Base-by-base conservation (phyloP, 495 filamentous ascomycete genomes). In the Penicillium antarcticum region DNA sequence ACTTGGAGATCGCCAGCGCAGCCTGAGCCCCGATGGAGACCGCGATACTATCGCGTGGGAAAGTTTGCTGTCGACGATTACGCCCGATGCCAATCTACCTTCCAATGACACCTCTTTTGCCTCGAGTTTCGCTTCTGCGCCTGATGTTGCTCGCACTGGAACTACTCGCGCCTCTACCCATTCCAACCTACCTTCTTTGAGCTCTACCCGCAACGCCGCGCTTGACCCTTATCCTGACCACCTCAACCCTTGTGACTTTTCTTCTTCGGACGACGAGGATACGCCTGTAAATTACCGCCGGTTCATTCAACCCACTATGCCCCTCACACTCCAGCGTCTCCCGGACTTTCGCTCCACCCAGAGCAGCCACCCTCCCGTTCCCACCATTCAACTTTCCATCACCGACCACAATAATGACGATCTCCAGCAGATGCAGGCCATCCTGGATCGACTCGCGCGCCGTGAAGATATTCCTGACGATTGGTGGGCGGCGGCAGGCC, bases 41-140 rank as follows among this genome's bases (percentile, higher is more conserved):
- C 64, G 83, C 39, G 63, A 66, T n/a, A 63, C 56, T 43, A 77
- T 79, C 43, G 75, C 78, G 14, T 96, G 91, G 91, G 86, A 92
- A 41, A 89, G 84, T 9, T 78, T 95, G 53, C 77, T 89, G 48
- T 85, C 79, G 8, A 94, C 89, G 2, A 81, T 96, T 40, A 82
- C 87, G 0, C 89, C 88, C 4, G 91, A 95, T 65, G 81, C 84
- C 8, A 86, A 84, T 42, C 78, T 90, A 8, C 90, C 89, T 1
- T 95, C 88, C 60, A 81, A 80, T 2, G 83, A 87, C 36, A 88
- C 88, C 1, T 94, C 89, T 2, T 96, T 94, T 62, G 80, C 82
- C 0, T 91, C 87, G 0, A 78, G 81, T 0, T 75, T 81, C 4
- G 82, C 82, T 3, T 70, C 75, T 13, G 67, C 76, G 9, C 56